Evolutionary conservation across 495 filamentous ascomycete species (phyloP).

Genomic region (Aspergillus conjunctus): DNA sequence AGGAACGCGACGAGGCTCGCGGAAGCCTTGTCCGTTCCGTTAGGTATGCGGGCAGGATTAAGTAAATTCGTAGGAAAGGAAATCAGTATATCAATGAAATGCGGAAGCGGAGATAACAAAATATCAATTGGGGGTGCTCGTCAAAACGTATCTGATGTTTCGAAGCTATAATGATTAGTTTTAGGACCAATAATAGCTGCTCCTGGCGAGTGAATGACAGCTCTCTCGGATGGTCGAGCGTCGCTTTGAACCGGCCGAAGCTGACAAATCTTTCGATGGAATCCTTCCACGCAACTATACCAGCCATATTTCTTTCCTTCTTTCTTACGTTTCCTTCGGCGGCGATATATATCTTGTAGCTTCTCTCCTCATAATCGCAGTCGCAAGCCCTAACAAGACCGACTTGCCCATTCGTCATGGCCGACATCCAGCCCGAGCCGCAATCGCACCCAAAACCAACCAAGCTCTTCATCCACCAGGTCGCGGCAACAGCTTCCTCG

Average conservation of each 20-base stretch:
- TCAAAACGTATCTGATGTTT: no score
- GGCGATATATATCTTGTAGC: no score
- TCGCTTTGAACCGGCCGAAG: constrained; percentile 19
- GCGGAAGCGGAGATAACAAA: no score
- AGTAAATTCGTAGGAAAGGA: no score
- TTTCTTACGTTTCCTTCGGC: background rate
- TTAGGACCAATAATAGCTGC: no score
- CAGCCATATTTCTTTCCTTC: background rate
- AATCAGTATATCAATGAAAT: no score
- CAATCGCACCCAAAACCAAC: constrained; percentile 11
- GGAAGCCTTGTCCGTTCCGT: no score
- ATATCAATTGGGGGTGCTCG: no score
- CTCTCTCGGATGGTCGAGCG: background rate
- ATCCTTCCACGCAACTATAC: background rate
- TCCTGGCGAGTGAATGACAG: no score
- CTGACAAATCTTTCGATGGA: constrained; percentile 20
- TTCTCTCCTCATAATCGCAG: background rate
- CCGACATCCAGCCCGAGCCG: constrained; percentile 15
- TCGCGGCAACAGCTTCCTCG: constrained; percentile 23
- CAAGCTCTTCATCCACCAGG: constrained; percentile 24
- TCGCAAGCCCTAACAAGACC: background rate
- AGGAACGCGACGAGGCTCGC: no score
- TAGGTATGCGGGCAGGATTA: no score
- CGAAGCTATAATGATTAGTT: no score
- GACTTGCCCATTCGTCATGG: constrained; percentile 3